Evolutionary conservation across 2,329 filamentous ascomycete genomes (phyloP), one percentile per base, ranked within the genome.

Genomic region (Penicillium sclerotigenum): DNA sequence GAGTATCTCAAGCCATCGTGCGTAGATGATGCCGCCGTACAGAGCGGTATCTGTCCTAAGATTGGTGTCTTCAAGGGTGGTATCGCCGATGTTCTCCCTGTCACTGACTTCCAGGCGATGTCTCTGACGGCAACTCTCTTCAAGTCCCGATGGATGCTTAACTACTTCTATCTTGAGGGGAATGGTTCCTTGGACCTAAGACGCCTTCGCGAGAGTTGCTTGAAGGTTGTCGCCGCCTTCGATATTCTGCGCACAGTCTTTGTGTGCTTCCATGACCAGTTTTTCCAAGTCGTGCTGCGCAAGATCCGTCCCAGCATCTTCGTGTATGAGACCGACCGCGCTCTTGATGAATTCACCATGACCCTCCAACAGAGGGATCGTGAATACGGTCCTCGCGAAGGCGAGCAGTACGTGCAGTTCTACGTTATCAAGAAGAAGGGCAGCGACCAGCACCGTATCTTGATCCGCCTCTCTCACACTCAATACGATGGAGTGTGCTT

Each of bases 401-500:
- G 85, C 2, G 83, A 84, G 2, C 75, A 82, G 16, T 87, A 87
- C 58, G 78, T 83, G 54, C 83, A 84, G 59, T 86, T 83, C 75
- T 79, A 83, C 61, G 77, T 82, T 42, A 73, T 84, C 41, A 74
- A 76, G 54, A 74, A 74, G 53, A 70, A 68, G 52, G 62, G 65
- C 13, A 74, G 72, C 22, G 66, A 76, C 11, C 69, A 73, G 5
- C 77, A 78, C 43, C 80, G 88, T 14, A 73, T 82, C 33, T 65
- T 74, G 56, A 79, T 87, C 67, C 81, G 86, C 54, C 80, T 89
- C 53, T 88, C 85, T 0, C 86, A 89, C 68, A 83, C 86, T 0
- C 86, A 88, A 62, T 88, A 88, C 65, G 86, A 89, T 60, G 86
- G 86, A 59, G 84, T 88, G 22, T 88, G 83, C 61, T 77, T 88